These are phyloP conservation scores for Solanum gandarillasii DNA, from an alignment of 257 asterid genomes.

Conservation along the genomic window DNA sequence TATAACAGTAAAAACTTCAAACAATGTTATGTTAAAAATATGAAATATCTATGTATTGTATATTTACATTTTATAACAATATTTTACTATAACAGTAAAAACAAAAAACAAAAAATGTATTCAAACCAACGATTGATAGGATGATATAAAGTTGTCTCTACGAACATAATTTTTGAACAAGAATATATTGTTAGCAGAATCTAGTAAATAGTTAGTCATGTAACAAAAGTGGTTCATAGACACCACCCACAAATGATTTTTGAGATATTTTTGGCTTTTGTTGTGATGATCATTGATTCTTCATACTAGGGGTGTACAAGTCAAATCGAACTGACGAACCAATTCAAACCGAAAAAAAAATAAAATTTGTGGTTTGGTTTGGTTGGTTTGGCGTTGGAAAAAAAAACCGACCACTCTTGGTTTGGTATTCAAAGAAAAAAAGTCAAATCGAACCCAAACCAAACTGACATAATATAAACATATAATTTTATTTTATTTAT, in stretches of 20 bases:
- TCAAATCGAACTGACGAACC: too few relatives aligned
- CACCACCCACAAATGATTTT: neutral
- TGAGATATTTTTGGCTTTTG: slow-evolving; percentile 1
- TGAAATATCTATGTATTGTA: neutral
- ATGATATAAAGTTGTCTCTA: neutral
- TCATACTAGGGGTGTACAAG: too few relatives aligned
- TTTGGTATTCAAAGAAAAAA: too few relatives aligned
- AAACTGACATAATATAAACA: too few relatives aligned
- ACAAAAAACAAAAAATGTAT: too few relatives aligned
- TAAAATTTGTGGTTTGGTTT: too few relatives aligned
- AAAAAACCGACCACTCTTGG: too few relatives aligned
- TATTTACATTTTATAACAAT: neutral
- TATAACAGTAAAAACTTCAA: too few relatives aligned
- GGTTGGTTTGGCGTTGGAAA: too few relatives aligned
- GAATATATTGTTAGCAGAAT: neutral
- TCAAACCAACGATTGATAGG: neutral
- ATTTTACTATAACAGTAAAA: neutral
- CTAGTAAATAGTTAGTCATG: neutral
- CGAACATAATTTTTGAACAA: neutral
- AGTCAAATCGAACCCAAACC: too few relatives aligned
- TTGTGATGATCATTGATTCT: neutral
- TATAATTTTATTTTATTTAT: too few relatives aligned
- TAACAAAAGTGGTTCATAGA: neutral
- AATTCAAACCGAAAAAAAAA: accelerated
- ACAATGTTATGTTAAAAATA: neutral